Base-by-base conservation (phyloP, 352 stramenopile genomes). In the Globisporangium alternatum region DNA sequence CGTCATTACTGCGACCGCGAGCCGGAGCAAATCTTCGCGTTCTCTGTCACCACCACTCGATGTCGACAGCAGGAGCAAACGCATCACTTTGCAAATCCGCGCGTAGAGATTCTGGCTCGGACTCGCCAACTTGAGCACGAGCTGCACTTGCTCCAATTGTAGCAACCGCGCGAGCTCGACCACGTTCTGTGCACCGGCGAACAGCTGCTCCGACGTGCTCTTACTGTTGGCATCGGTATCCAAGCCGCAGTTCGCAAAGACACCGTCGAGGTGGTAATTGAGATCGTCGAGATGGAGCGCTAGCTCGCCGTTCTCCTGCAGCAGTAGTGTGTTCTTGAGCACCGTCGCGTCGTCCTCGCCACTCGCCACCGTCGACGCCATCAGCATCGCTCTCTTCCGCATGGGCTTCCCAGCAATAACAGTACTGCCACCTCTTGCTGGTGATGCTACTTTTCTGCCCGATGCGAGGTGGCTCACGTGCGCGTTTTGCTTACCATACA, bases 271-370 rank as follows among this genome's bases (percentile, higher is more conserved):
- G n/a, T 81, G 71, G 69, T 90, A 89, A 49, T 68, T 62, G 31
- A 89, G 64, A 35, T 89, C 76, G 61, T 87, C 80, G 59, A 90
- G 37, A 17, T 74, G 76, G 10, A 74, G 62, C 47, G 72, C 68
- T 3, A 90, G 70, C 45, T 70, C 60, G 59, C 81, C 81, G 59
- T 89, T 80, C 55, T 85, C 75, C 67, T 90, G 79, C 17, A 92
- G 70, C n/a, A 80, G 31, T 60, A 87, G 52, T n/a, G 79, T 78
- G 31, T 74, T 83, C 67, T 78, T 74, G 55, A 92, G 63, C 22
- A 51, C 48, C 6, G 51, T 65, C 53, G 2, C 17, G 19, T 62
- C 3, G 66, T 61, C 44, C 9, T 39, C 56, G 25, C 39, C 58
- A 45, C 56, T 17, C 8, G 3, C 43, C 2, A 56, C 56, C 9